Evolutionary conservation across 2,329 filamentous ascomycete species (phyloP).

Genomic region (Hymenoscyphus repandus): DNA sequence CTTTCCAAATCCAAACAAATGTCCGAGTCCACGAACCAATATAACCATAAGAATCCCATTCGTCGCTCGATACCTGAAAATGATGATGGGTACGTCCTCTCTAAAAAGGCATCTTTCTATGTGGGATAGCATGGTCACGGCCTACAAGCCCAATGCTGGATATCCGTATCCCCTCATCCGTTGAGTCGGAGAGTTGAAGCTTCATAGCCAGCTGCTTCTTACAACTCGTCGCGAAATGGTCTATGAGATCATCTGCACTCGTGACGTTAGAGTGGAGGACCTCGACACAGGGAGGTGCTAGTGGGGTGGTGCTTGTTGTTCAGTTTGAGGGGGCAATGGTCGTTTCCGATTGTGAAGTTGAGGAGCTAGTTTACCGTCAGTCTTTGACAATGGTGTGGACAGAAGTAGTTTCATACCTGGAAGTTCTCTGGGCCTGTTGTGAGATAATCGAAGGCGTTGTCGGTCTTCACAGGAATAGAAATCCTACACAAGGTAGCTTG

Average conservation of each 20-base stretch:
- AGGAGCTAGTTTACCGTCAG: background rate
- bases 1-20: background rate
- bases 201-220: background rate
- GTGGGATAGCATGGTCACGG: background rate
- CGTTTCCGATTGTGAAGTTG: slow-evolving; percentile 1
- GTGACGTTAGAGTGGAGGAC: background rate
- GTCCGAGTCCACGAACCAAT: background rate
- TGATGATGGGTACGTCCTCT: background rate
- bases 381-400: background rate
- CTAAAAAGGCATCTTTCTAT: background rate
- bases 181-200: background rate
- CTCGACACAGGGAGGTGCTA: background rate
- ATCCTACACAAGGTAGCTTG: background rate
- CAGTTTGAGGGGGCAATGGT: background rate
- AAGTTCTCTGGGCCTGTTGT: background rate
- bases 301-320: background rate
- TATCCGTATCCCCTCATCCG: background rate
- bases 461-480: background rate
- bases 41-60: background rate
- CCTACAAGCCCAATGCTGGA: background rate
- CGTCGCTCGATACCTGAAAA: background rate
- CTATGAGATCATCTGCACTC: background rate
- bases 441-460: background rate
- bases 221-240: background rate
- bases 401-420: background rate